Evolutionary conservation across 495 filamentous ascomycete species (phyloP).

Genomic region (Trichoderma erinaceum): DNA sequence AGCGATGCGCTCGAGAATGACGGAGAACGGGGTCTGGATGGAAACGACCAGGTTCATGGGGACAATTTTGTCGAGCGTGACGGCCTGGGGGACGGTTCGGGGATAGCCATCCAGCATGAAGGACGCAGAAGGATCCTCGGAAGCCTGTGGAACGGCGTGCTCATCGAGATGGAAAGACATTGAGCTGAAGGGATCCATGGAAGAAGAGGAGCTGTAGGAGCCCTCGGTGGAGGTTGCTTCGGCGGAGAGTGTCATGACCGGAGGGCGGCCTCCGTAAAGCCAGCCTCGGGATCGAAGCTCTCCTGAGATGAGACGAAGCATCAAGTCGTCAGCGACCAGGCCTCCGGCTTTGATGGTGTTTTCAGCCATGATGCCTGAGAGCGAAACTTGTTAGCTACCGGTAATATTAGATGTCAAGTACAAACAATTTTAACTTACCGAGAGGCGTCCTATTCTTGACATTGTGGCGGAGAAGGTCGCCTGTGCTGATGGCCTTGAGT

Average conservation of each 20-base stretch:
- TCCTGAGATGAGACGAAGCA: constrained; percentile 83
- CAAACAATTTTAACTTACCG: constrained; percentile 46
- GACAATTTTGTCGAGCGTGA: constrained; percentile 67
- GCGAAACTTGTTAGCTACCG: constrained; percentile 12
- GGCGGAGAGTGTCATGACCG: constrained; percentile 38
- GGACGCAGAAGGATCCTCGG: constrained; percentile 68
- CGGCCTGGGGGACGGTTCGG: constrained; percentile 74
- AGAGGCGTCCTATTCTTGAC: constrained; percentile 79
- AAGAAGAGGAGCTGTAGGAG: constrained; percentile 20
- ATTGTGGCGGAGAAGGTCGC: constrained; percentile 88
- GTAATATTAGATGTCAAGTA: not conserved
- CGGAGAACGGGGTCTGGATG: constrained; percentile 57
- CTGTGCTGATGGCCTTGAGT: constrained; percentile 85
- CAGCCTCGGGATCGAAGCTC: constrained; percentile 80
- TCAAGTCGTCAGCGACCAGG: constrained; percentile 82
- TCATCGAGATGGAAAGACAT: constrained; percentile 31
- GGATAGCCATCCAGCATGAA: constrained; percentile 97
- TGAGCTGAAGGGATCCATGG: constrained; percentile 29
- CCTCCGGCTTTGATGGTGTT: constrained; percentile 74
- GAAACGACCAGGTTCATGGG: constrained; percentile 88
- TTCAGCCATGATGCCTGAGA: constrained; percentile 73
- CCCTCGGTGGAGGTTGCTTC: constrained; percentile 26
- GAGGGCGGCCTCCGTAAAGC: constrained; percentile 45
- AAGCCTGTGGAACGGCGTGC: constrained; percentile 37
- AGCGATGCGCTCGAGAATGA: constrained; percentile 83